These are phyloP conservation scores for Mycena olivaceomarginata DNA, from an alignment of 768 basidiomycete genomes.

Conservation along the genomic window DNA sequence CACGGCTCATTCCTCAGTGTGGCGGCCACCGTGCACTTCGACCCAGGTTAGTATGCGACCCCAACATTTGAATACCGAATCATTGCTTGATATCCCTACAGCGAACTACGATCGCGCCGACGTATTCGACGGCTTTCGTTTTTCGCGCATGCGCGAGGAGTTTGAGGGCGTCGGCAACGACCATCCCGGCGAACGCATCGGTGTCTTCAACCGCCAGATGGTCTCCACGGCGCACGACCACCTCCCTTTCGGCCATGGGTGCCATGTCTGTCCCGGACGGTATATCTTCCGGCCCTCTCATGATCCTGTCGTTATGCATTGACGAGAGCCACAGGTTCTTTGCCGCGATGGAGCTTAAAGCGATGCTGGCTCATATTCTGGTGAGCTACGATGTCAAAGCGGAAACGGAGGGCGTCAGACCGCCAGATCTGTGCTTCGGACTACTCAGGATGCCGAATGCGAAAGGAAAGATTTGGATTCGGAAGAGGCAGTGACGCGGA, in stretches of 20 bases:
- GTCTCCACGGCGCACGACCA: conserved; percentile 9
- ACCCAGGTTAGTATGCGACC: conserved; percentile 48
- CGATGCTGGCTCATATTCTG: conserved; percentile 50
- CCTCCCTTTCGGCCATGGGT: conserved; percentile 20
- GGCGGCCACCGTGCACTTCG: conserved; percentile 50
- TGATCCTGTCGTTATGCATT: not conserved
- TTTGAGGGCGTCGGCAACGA: not conserved
- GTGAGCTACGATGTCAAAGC: conserved; percentile 56
- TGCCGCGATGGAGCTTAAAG: conserved; percentile 44
- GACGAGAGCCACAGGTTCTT: conserved; percentile 53
- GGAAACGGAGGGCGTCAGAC: conserved; percentile 56
- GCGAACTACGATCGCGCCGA: conserved; percentile 32
- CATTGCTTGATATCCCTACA: not conserved
- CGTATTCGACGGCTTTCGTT: conserved; percentile 37
- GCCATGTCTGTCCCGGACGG: conserved; percentile 23
- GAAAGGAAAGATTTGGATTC: conserved; percentile 12
- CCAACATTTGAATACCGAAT: no score
- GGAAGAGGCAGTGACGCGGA: conserved; percentile 11
- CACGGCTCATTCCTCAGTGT: conserved; percentile 52
- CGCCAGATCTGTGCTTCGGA: conserved; percentile 54
- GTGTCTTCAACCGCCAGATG: conserved; percentile 18
- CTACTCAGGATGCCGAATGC: conserved; percentile 22
- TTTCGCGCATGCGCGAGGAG: conserved; percentile 30
- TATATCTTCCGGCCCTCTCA: conserved; percentile 2
- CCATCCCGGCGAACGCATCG: not conserved